Conservation (phyloP, 768 basidiomycete genomes). For the Candolleomyces eurysporus region DNA sequence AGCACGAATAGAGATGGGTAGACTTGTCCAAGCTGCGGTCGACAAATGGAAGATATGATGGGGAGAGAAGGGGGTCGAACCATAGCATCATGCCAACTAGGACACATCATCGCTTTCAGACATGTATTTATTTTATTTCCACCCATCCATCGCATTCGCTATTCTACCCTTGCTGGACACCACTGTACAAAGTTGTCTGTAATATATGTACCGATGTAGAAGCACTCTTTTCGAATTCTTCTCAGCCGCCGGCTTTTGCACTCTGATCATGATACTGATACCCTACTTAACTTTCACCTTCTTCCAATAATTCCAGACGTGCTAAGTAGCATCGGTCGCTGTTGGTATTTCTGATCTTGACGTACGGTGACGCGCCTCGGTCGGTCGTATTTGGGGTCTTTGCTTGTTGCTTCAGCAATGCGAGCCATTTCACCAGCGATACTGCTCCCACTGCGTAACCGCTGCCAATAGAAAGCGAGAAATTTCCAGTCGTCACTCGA, state of each 20-base stretch:
- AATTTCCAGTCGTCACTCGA: conserved; percentile 81
- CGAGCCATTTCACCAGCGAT: conserved; percentile 50
- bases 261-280: background rate
- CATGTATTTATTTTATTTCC: conserved; percentile 4
- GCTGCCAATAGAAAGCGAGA: conserved; percentile 73
- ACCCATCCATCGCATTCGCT: background rate
- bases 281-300: conserved; percentile 6
- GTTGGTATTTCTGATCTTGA: conserved; percentile 65
- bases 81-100: background rate
- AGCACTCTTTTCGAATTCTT: background rate
- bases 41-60: conserved; percentile 69
- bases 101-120: background rate
- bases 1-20: conserved; percentile 72
- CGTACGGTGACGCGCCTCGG: conserved; percentile 36
- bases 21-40: conserved; percentile 68
- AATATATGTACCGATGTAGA: conserved; percentile 5
- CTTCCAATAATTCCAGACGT: conserved; percentile 23
- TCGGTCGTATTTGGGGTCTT: conserved; percentile 3
- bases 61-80: background rate
- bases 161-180: background rate
- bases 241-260: background rate
- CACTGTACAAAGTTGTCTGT: background rate
- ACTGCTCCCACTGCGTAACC: conserved; percentile 80
- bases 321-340: conserved; percentile 55
- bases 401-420: conserved; percentile 45